A percentile compares a stretch with the other conserved stretches of the same genome.
phyloP scores from a whole-genome alignment of 2,329 filamentous ascomycete species.

The Pseudomassariella vexata region DNA sequence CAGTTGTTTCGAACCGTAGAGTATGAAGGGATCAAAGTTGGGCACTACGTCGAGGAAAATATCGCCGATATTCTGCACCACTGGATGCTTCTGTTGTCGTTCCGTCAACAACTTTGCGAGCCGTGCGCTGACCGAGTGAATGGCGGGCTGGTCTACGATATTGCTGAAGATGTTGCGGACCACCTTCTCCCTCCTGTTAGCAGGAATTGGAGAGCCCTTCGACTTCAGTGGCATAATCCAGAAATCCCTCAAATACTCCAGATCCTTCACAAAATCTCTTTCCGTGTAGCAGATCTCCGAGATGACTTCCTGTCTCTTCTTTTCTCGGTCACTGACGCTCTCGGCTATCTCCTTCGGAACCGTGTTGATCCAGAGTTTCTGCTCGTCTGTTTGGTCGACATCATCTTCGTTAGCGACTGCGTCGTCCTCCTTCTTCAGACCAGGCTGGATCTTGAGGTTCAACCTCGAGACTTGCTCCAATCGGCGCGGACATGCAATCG shows the following conservation, averaged over 20 bases:
- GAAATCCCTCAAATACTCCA: conserved; percentile 96
- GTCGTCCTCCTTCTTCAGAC: conserved; percentile 62
- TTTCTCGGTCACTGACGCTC: conserved; percentile 81
- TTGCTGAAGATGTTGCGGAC: conserved; percentile 95
- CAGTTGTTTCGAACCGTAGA: conserved; percentile 90
- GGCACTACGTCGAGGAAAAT: conserved; percentile 91
- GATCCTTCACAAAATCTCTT: conserved; percentile 95
- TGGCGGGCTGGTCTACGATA: conserved; percentile 74
- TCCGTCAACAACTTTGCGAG: conserved; percentile 85
- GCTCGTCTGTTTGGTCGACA: conserved; percentile 78
- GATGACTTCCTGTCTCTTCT: conserved; percentile 97
- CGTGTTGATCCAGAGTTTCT: conserved; percentile 99
- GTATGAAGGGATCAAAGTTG: conserved; percentile 91
- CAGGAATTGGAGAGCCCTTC: conserved; percentile 79
- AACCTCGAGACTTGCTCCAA: conserved; percentile 91
- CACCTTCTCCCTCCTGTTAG: conserved; percentile 80
- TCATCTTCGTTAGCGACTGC: conserved; percentile 69
- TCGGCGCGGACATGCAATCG: conserved; percentile 89
- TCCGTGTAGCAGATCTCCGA: conserved; percentile 99
- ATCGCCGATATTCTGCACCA: conserved; percentile 86
- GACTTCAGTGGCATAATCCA: conserved; percentile 92
- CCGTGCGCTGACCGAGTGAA: conserved; percentile 83
- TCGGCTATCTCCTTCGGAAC: conserved; percentile 94
- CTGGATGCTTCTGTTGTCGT: conserved; percentile 82
- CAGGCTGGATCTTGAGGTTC: conserved; percentile 88